These are phyloP conservation scores for Eucalyptus urophylla DNA, from an alignment of 345 rosid genomes.

Conservation along the genomic window DNA sequence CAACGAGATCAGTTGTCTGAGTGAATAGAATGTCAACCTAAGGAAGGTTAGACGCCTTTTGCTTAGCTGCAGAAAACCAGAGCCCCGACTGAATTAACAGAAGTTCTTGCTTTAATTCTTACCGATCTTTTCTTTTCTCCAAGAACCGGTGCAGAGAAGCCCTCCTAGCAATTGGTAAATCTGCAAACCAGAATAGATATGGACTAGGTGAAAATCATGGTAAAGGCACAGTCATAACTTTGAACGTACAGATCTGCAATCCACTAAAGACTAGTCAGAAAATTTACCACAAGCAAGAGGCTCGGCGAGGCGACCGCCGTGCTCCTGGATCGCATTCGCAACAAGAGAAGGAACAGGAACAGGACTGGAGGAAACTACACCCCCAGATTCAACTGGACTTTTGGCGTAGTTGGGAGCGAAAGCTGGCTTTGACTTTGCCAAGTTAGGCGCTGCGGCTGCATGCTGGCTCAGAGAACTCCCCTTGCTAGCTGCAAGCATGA, in stretches of 20 bases:
- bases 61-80: background rate
- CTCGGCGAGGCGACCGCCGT: conserved; percentile 9
- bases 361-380: background rate
- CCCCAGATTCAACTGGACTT: background rate
- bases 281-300: conserved; percentile 47
- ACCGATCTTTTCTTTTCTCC: conserved; percentile 91
- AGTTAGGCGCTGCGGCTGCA: background rate
- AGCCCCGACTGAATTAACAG: background rate
- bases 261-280: background rate
- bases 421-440: background rate
- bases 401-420: background rate
- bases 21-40: background rate
- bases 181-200: conserved; percentile 13
- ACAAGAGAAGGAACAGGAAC: background rate
- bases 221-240: background rate
- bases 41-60: background rate
- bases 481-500: conserved; percentile 48
- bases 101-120: background rate
- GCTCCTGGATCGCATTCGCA: conserved; percentile 14
- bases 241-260: background rate
- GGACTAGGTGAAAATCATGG: background rate
- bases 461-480: conserved; percentile 15
- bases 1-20: background rate
- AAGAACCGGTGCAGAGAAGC: conserved; percentile 91
- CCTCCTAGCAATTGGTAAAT: conserved; percentile 87